Base-by-base conservation (phyloP, 2,329 filamentous ascomycete genomes). In the Davidsoniella virescens region DNA sequence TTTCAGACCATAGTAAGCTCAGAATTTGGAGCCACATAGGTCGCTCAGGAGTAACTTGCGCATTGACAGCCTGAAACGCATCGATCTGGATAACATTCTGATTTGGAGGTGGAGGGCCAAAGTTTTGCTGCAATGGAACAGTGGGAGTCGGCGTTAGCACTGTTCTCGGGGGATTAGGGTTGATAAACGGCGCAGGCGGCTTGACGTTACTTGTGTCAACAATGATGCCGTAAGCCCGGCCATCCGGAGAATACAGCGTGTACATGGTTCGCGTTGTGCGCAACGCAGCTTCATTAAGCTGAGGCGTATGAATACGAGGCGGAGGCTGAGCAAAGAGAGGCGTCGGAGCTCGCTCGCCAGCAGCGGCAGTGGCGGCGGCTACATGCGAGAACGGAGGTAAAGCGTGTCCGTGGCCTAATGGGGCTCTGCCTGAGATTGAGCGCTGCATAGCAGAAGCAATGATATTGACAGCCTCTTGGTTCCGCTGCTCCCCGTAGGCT, bases 1-100 rank as follows among this genome's bases (percentile, higher is more conserved):
- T 59, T 48, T 80, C 71, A n/a, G 75, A 75, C 66, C 72, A 74
- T n/a, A 76, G 49, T 14, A 50, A 68, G 67, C 4, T 64, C 66
- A 44, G 68, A 50, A 18, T 70, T 53, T 16, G 66, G 63, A 41
- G 40, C 48, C 36, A 55, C 4, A 25, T 46, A 46, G 48, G 26
- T 10, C 48, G 48, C 7, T 50, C 14, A 8, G 48, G 48, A n/a
- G 18, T n/a, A 3, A 25, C 48, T 7, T 37, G 41, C 12, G 41
- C 48, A 18, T 43, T 25, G 4, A 44, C 8, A 29, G 26, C 26
- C 10, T 5, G 26, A 10, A 29, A 29, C 7, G 26, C 26, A 23
- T 50, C 36, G 17, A 44, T 43, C n/a, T 44, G 36, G 10, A 44
- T 50, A 6, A 37, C 41, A 29, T 50, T 40, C 14, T 33, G 17